Evolutionary conservation across 495 filamentous ascomycete genomes (phyloP).

Genomic region (Neurospora discreta): DNA sequence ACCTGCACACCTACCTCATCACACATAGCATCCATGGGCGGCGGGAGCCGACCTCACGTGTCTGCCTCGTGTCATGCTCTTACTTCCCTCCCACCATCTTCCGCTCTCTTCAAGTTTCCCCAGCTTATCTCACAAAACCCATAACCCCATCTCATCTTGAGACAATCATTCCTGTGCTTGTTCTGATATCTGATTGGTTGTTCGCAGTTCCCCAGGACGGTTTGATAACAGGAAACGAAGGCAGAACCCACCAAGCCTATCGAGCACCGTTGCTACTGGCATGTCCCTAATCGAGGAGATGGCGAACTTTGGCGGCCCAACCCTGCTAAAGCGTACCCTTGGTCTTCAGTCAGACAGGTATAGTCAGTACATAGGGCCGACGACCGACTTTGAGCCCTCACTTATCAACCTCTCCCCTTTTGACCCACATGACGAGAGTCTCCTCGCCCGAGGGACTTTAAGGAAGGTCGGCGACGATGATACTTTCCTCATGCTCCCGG

Average conservation of each 20-base stretch:
- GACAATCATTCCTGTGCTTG: slow-evolving; percentile 1
- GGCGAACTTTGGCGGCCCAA: slow-evolving; percentile 50
- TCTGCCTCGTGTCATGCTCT: background rate
- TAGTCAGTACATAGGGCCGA: slow-evolving; percentile 55
- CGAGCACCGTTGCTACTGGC: slow-evolving; percentile 37
- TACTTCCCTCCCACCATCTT: background rate
- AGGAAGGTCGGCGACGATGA: slow-evolving; percentile 72
- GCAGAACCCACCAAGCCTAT: slow-evolving; percentile 42
- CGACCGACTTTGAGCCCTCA: slow-evolving; percentile 62
- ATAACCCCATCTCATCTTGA: slow-evolving; percentile 2
- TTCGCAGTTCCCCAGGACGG: slow-evolving; percentile 39
- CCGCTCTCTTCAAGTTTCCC: background rate
- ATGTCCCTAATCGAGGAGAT: slow-evolving; percentile 47
- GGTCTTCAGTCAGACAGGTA: slow-evolving; percentile 52
- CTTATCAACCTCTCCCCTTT: slow-evolving; percentile 62
- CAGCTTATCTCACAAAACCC: background rate
- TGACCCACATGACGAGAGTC: slow-evolving; percentile 60
- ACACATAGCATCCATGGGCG: slow-evolving; percentile 1
- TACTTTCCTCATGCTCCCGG: slow-evolving; percentile 72
- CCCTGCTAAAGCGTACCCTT: slow-evolving; percentile 51
- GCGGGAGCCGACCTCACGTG: slow-evolving; percentile 9
- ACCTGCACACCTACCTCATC: slow-evolving; percentile 9
- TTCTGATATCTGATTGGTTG: slow-evolving; percentile 36
- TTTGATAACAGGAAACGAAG: slow-evolving; percentile 41
- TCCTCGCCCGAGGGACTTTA: slow-evolving; percentile 54